A percentile compares a stretch with the other conserved stretches of the same genome.
Evolutionary conservation across 768 basidiomycete species (phyloP).

Genomic region (Leucocoprinus leucothites): DNA sequence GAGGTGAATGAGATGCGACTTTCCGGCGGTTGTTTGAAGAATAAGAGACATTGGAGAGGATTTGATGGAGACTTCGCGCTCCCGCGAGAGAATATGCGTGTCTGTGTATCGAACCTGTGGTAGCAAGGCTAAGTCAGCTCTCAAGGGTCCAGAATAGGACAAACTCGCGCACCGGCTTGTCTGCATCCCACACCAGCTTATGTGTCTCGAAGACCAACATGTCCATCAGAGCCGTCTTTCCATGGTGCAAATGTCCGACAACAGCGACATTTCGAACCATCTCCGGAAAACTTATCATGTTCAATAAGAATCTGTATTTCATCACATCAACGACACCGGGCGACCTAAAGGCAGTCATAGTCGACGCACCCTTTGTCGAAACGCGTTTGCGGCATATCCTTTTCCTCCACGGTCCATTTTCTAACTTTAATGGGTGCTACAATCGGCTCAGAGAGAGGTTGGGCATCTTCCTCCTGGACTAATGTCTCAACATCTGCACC

Average conservation of each 20-base stretch:
- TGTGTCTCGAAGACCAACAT: constrained; percentile 98
- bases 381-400: constrained; percentile 94
- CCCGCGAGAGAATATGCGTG: constrained; percentile 85
- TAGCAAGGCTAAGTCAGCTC: background rate
- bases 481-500: constrained; percentile 92
- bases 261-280: constrained; percentile 97
- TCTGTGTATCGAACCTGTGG: constrained; percentile 90
- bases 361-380: constrained; percentile 87
- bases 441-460: constrained; percentile 93
- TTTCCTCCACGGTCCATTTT: constrained; percentile 94
- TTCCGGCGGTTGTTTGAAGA: constrained; percentile 78
- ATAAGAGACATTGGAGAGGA: constrained; percentile 96
- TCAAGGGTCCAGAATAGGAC: background rate
- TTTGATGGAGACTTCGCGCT: constrained; percentile 92
- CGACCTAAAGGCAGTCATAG: background rate
- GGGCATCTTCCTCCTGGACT: constrained; percentile 97
- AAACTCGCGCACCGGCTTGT: constrained; percentile 62
- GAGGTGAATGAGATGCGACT: constrained; percentile 90
- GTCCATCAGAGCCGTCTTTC: constrained; percentile 95
- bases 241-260: constrained; percentile 96
- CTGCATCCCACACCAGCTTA: constrained; percentile 90
- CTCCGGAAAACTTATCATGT: constrained; percentile 86
- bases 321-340: constrained; percentile 2
- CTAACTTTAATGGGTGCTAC: constrained; percentile 93
- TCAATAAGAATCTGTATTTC: constrained; percentile 75